Evolutionary conservation across 768 basidiomycete genomes (phyloP).

Genomic region (Russula olivacea): DNA sequence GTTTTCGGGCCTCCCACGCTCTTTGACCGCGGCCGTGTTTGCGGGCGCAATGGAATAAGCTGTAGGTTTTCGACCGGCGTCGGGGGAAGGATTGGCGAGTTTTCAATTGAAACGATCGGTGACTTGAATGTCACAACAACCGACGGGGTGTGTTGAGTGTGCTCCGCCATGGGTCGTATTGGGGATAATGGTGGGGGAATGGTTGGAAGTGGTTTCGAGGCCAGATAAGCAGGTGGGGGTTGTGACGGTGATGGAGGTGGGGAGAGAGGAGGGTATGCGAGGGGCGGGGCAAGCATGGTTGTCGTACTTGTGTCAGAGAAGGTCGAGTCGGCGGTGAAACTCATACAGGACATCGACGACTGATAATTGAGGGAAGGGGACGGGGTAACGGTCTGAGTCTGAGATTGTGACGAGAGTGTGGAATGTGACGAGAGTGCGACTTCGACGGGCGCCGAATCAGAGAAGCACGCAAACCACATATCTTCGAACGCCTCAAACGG

Average conservation of each 20-base stretch:
- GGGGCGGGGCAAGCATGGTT: background rate
- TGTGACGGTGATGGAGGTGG: background rate
- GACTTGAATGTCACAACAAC: background rate
- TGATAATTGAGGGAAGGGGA: background rate
- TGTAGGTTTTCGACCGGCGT: background rate
- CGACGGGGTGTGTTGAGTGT: background rate
- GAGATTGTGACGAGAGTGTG: background rate
- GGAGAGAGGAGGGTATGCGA: background rate
- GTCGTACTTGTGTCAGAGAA: conserved; percentile 2
- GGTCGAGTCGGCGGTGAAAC: conserved; percentile 3
- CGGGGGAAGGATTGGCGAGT: background rate
- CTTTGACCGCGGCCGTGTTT: conserved; percentile 14
- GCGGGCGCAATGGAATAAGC: conserved; percentile 3
- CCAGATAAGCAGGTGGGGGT: background rate
- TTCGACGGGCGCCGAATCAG: background rate
- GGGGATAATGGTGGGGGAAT: conserved; percentile 13
- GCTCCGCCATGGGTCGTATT: background rate
- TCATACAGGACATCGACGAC: background rate
- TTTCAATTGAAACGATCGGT: background rate
- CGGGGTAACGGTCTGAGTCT: background rate
- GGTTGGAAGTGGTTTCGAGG: conserved; percentile 15
- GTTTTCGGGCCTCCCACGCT: conserved; percentile 9
- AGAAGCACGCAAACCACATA: background rate
- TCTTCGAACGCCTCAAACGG: conserved; percentile 21
- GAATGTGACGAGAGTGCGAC: background rate